Percentiles rank a stretch among this genome's conserved stretches.
phyloP scores from a whole-genome alignment of 345 rosid species.

The Passiflora organensis region DNA sequence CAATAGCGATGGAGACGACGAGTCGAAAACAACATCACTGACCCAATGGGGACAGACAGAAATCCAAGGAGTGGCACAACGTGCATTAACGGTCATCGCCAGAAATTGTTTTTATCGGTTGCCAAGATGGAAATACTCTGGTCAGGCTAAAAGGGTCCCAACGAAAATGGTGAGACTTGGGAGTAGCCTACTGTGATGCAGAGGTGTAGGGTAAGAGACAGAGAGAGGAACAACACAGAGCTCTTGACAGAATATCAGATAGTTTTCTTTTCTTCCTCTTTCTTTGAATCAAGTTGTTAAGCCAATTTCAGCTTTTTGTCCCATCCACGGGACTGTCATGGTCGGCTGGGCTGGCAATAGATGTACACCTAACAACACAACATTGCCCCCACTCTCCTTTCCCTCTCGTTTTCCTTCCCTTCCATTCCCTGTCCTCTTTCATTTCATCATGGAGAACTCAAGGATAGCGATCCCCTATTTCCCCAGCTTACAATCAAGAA shows the following conservation, averaged over 20 bases:
- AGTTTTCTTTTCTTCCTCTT: not conserved
- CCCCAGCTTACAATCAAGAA: too few relatives aligned
- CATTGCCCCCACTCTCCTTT: slow-evolving; percentile 17
- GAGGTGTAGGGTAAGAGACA: slow-evolving; percentile 23
- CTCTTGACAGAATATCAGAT: slow-evolving; percentile 24
- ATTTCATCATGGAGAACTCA: too few relatives aligned
- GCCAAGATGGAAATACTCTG: slow-evolving; percentile 3
- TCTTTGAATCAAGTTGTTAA: not conserved
- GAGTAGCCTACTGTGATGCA: slow-evolving; percentile 16
- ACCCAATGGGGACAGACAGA: slow-evolving; percentile 28
- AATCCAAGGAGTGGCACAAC: slow-evolving; percentile 27
- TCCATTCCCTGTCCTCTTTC: slow-evolving; percentile 6
- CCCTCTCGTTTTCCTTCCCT: slow-evolving; percentile 10
- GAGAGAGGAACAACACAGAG: slow-evolving; percentile 2
- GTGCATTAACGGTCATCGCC: slow-evolving; percentile 35
- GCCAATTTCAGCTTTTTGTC: slow-evolving; percentile 17
- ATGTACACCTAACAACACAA: slow-evolving; percentile 28
- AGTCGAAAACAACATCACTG: slow-evolving; percentile 31
- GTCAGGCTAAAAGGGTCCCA: slow-evolving; percentile 15
- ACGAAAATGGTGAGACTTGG: slow-evolving; percentile 18
- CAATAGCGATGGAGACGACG: slow-evolving; percentile 7
- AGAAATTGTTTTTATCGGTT: not conserved
- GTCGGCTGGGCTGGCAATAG: slow-evolving; percentile 51
- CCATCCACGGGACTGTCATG: slow-evolving; percentile 61
- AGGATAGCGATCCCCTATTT: too few relatives aligned